phyloP scores from a whole-genome alignment of 331 rosid species.

The Erythrophleum ivorense region DNA sequence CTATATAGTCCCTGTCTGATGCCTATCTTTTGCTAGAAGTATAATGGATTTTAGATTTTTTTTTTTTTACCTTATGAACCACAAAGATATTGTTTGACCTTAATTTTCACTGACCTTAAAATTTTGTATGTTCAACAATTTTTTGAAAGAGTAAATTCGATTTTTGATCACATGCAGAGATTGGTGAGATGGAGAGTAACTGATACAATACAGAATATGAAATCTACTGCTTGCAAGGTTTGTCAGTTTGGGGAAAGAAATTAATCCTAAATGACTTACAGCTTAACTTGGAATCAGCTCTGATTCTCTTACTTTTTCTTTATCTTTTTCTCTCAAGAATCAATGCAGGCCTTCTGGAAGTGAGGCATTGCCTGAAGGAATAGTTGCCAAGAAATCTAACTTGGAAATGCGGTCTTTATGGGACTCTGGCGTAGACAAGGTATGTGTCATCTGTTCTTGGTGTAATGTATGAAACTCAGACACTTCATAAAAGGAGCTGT shows the following conservation, averaged over 20 bases:
- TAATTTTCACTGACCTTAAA: background rate
- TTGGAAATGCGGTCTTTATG: conserved; percentile 72
- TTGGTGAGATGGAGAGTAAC: conserved; percentile 60
- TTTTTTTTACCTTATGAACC: background rate
- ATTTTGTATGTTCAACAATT: no score
- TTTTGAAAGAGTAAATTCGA: no score
- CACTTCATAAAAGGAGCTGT: no score
- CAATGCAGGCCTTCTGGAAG: conserved; percentile 60
- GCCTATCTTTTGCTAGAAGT: background rate
- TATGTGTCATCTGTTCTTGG: conserved; percentile 37
- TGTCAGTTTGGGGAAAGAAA: conserved; percentile 10
- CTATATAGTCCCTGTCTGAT: background rate
- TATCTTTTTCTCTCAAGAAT: conserved; percentile 48
- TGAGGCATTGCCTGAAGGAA: conserved; percentile 73
- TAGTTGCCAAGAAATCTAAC: conserved; percentile 69
- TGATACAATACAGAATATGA: conserved; percentile 40
- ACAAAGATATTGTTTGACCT: background rate
- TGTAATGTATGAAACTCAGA: no score
- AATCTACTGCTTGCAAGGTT: conserved; percentile 67
- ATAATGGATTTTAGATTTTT: background rate
- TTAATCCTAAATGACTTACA: conserved; percentile 22
- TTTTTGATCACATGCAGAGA: conserved; percentile 49
- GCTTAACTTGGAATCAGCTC: background rate
- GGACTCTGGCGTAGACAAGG: conserved; percentile 59
- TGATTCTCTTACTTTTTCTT: conserved; percentile 9